phyloP scores from a whole-genome alignment of 1,284 basidiomycete genomes.

The Apiotrichum gracile region DNA sequence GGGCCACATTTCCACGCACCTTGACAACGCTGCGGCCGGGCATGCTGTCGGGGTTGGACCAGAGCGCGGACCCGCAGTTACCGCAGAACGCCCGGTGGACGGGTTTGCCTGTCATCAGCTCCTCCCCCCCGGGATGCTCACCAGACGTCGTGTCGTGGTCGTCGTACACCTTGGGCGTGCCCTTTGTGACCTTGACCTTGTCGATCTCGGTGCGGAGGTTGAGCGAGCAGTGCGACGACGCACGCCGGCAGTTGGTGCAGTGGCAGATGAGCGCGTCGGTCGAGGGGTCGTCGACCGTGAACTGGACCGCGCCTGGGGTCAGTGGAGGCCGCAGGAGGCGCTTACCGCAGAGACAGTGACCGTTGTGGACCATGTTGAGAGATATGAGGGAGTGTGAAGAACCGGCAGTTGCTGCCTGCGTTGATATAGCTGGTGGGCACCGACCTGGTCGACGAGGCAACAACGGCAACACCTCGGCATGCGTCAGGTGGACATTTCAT shows the following conservation, averaged over 20 bases:
- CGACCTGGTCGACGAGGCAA: too few species aligned
- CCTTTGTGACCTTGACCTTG: slow-evolving; percentile 7
- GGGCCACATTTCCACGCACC: background rate
- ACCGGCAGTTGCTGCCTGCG: too few species aligned
- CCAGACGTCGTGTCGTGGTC: slow-evolving; percentile 1
- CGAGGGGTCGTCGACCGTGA: slow-evolving; percentile 6
- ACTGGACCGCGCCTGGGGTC: slow-evolving; percentile 2
- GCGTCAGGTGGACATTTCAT: too few species aligned
- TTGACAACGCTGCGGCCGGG: slow-evolving; percentile 8
- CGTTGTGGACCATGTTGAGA: background rate
- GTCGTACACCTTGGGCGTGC: slow-evolving; percentile 6
- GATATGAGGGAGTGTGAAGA: too few species aligned
- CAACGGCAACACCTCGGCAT: too few species aligned
- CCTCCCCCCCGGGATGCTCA: background rate
- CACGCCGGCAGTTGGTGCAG: slow-evolving; percentile 6
- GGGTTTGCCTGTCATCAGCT: slow-evolving; percentile 3
- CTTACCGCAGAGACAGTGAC: too few species aligned
- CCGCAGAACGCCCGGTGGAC: slow-evolving; percentile 12
- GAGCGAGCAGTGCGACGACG: background rate
- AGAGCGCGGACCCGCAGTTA: slow-evolving; percentile 9
- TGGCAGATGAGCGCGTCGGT: slow-evolving; percentile 1
- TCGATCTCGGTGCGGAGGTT: slow-evolving; percentile 4
- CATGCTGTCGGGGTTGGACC: slow-evolving; percentile 4
- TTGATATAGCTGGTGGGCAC: too few species aligned
- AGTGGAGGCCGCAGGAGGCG: too few species aligned